Evolutionary conservation across 441 rosid species (phyloP).

Genomic region (Metrosideros polymorpha): DNA sequence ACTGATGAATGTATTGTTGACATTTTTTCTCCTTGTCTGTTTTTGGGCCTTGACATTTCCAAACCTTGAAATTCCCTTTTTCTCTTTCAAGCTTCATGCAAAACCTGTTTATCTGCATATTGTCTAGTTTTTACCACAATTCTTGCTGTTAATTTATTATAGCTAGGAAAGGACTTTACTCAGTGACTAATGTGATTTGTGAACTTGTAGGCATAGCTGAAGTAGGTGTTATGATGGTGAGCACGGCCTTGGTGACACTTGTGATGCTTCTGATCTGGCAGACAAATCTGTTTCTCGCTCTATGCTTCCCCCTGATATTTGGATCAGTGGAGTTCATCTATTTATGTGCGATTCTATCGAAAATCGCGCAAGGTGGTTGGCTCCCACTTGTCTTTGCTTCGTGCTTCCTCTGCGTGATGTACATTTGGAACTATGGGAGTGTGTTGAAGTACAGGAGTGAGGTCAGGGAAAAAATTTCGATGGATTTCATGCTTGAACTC

Average conservation of each 20-base stretch:
- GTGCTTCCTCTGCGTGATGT: conserved; percentile 70
- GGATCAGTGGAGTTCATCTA: conserved; percentile 76
- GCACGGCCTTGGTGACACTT: conserved; percentile 74
- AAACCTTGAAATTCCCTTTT: not conserved
- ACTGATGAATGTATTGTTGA: not conserved
- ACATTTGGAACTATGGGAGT: conserved; percentile 93
- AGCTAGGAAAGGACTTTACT: not conserved
- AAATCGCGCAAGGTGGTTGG: conserved; percentile 84
- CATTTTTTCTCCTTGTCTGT: not conserved
- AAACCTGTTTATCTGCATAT: not conserved
- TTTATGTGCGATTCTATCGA: conserved; percentile 73
- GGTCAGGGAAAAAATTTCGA: conserved; percentile 77
- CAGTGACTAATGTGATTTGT: not conserved
- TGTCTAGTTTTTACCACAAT: not conserved
- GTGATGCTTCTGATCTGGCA: conserved; percentile 97
- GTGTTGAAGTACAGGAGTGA: conserved; percentile 89
- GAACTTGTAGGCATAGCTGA: conserved; percentile 79
- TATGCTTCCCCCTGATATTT: conserved; percentile 68
- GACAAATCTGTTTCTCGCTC: conserved; percentile 63
- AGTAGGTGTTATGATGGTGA: conserved; percentile 93
- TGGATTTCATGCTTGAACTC: conserved; percentile 83
- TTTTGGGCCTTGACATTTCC: not conserved
- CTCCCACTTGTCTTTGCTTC: conserved; percentile 77
- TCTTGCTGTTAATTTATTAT: not conserved
- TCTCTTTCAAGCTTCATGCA: not conserved